Evolutionary conservation across 768 basidiomycete species (phyloP).

Genomic region (Calvatia gigantea): DNA sequence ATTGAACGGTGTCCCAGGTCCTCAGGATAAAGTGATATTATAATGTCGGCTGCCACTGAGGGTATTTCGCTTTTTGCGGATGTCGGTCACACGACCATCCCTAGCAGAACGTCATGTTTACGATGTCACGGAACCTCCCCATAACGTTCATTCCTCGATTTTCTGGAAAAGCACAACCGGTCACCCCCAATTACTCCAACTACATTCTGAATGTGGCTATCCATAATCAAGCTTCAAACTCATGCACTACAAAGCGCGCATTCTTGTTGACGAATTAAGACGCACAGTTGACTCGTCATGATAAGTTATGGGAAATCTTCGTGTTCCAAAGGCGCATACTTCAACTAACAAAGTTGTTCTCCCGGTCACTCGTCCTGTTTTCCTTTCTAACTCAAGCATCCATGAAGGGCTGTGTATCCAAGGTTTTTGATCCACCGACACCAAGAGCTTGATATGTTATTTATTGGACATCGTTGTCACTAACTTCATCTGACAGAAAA

Average conservation of each 20-base stretch:
- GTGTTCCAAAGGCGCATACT: not conserved
- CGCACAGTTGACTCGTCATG: too few species aligned
- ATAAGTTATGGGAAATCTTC: not conserved
- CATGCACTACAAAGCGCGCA: not conserved
- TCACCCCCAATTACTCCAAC: not conserved
- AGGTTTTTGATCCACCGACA: not conserved
- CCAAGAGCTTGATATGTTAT: not conserved
- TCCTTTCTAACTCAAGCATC: not conserved
- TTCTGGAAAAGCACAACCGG: not conserved
- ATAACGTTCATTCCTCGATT: not conserved
- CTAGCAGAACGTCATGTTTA: not conserved
- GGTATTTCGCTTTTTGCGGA: conserved; percentile 15
- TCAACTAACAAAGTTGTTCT: not conserved
- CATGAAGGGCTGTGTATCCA: not conserved
- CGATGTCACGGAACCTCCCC: not conserved
- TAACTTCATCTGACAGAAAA: not conserved
- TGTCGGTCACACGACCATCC: conserved; percentile 7
- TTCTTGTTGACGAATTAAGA: not conserved
- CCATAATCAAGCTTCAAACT: not conserved
- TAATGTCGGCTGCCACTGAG: conserved; percentile 2
- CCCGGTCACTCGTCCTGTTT: not conserved
- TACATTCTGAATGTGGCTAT: not conserved
- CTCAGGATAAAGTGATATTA: not conserved
- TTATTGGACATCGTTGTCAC: not conserved
- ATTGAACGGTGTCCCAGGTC: conserved; percentile 17